Evolutionary conservation across 345 rosid genomes (phyloP).

Genomic region (Aethionema arabicum): DNA sequence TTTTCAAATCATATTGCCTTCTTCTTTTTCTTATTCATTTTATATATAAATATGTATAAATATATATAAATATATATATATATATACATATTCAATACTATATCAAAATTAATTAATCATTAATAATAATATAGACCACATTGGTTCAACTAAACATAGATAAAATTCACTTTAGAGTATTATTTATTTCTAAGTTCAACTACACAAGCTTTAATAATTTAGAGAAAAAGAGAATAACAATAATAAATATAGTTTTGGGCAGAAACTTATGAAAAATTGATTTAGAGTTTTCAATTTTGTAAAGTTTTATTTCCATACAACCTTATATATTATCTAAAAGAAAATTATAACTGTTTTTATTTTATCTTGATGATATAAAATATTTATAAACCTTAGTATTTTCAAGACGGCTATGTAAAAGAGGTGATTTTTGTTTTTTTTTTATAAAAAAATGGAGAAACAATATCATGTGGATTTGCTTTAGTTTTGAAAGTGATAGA

Average conservation of each 20-base stretch:
- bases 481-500: conserved; percentile 35
- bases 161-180: background rate
- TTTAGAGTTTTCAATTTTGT: no score
- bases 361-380: no score
- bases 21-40: background rate
- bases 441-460: conserved; percentile 28
- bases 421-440: conserved; percentile 24
- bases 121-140: background rate
- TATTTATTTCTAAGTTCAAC: conserved; percentile 1
- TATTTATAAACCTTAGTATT: no score
- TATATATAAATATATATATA: no score
- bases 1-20: conserved; percentile 6
- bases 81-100: no score
- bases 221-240: background rate
- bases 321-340: no score
- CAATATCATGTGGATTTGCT: conserved; percentile 39
- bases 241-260: background rate
- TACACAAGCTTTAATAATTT: background rate
- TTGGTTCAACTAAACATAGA: conserved; percentile 3
- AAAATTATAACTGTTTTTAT: no score
- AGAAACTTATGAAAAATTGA: no score
- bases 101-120: background rate
- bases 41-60: no score
- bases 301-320: no score
- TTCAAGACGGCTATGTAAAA: background rate